Evolutionary conservation across 2,329 filamentous ascomycete species (phyloP), one percentile per base, ranked within the genome.

Genomic region (Curvularia lunata): DNA sequence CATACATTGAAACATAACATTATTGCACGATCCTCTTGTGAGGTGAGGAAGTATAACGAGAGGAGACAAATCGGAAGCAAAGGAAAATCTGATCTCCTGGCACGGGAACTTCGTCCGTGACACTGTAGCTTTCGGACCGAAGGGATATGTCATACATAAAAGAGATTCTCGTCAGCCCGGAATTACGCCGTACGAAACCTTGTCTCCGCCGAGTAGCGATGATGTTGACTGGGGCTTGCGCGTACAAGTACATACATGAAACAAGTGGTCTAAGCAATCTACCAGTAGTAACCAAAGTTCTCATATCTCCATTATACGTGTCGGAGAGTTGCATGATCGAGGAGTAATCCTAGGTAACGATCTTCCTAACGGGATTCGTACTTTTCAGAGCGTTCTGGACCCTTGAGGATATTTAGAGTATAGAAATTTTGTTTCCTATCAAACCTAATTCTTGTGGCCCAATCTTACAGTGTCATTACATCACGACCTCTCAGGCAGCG

Each of bases 181-280:
- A 28, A 49, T 49, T 49, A 28, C 34, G 47, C 47, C 47, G 47
- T 38, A 23, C 23, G 16, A 27, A 49, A 40, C n/a, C 23, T 27
- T 49, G 32, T 34, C 47, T 21, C 47, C 32, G 23, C 34, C n/a
- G 47, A 49, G 40, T 32, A 49, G 9, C 47, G 8, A 28, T 23
- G 21, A 28, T 19, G 19, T 34, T 7, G 23, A 49, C 32, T 19
- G 5, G n/a, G 47, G 30, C 34, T 7, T 40, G 34, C 47, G 21
- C 16, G 34, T 34, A 34, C 32, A 34, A 9, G 34, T 34, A 34
- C 32, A 34, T 34, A 34, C 12, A 34, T 40, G 13, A 40, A n/a
- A 34, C 18, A 9, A 18, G 1, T 13, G n/a, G 27, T 18, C 9
- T 32, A 47, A 21, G 2, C 18, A 47, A 32, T 32, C n/a, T 21